Evolutionary conservation across 345 rosid genomes (phyloP).

Genomic region (Anastatica hierochuntica): DNA sequence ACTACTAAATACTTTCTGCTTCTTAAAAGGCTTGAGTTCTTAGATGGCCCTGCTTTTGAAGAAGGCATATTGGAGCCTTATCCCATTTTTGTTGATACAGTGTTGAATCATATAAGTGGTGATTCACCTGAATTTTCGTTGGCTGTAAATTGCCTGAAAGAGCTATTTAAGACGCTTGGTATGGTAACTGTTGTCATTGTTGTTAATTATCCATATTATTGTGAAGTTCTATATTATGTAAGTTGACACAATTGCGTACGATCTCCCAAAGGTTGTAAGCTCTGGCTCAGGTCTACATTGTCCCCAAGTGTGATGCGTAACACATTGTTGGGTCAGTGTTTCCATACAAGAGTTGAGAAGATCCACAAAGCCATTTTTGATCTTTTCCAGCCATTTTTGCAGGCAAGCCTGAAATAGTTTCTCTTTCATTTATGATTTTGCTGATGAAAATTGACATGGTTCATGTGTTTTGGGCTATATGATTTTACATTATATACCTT

Average conservation of each 20-base stretch:
- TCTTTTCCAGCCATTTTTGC: conserved; percentile 80
- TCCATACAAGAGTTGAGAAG: conserved; percentile 84
- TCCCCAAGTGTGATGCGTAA: conserved; percentile 96
- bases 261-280: conserved; percentile 71
- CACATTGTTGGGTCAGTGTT: conserved; percentile 94
- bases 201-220: conserved; percentile 1
- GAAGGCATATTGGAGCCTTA: conserved; percentile 87
- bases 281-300: conserved; percentile 90
- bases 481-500: background rate
- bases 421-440: background rate
- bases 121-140: conserved; percentile 85
- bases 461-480: background rate
- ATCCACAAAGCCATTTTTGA: conserved; percentile 95
- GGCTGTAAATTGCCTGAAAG: conserved; percentile 79
- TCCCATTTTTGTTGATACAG: conserved; percentile 88
- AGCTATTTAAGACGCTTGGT: conserved; percentile 94
- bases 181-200: conserved; percentile 17
- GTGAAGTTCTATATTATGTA: conserved; percentile 12
- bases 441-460: conserved; percentile 6
- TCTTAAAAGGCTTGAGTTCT: conserved; percentile 77
- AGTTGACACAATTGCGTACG: conserved; percentile 17
- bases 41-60: conserved; percentile 94
- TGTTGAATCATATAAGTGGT: conserved; percentile 79
- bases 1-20: conserved; percentile 14
- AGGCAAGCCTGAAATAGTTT: conserved; percentile 44